Evolutionary conservation across 768 basidiomycete species (phyloP).

Genomic region (Boletus tomentosulus): DNA sequence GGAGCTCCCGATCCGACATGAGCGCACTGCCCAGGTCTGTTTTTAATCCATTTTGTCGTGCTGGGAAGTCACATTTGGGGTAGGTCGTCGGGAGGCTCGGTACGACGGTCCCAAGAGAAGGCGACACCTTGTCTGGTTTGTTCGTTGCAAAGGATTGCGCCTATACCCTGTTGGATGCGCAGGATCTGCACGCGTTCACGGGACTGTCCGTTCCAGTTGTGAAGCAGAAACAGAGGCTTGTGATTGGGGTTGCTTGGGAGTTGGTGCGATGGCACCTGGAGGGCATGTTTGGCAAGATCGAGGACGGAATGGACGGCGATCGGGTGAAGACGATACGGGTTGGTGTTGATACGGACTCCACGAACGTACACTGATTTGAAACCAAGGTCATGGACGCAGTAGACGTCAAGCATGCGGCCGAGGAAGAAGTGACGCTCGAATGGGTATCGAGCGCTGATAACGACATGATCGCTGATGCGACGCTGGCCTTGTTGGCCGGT

Average conservation of each 20-base stretch:
- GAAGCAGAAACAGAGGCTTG: conserved; percentile 78
- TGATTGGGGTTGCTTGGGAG: conserved; percentile 81
- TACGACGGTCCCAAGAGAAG: conserved; percentile 61
- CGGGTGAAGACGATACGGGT: conserved; percentile 65
- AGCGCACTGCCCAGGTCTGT: conserved; percentile 83
- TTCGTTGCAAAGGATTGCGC: conserved; percentile 91
- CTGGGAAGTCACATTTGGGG: background rate
- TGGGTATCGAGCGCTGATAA: conserved; percentile 92
- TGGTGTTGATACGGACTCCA: conserved; percentile 20
- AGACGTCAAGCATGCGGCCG: conserved; percentile 70
- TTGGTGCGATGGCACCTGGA: conserved; percentile 95
- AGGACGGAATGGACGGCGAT: conserved; percentile 63
- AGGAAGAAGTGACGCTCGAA: conserved; percentile 79
- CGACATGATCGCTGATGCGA: conserved; percentile 98
- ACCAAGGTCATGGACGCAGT: conserved; percentile 85
- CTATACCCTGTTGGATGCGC: conserved; percentile 87
- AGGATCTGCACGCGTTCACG: conserved; percentile 84
- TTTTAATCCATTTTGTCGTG: background rate
- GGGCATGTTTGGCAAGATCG: conserved; percentile 84
- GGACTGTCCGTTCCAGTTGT: conserved; percentile 81
- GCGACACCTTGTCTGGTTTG: conserved; percentile 75
- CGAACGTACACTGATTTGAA: background rate
- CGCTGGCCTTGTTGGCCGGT: conserved; percentile 79
- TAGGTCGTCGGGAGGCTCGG: conserved; percentile 90
- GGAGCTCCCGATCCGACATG: conserved; percentile 79